These are phyloP conservation scores for Phytophthora kernoviae DNA, from an alignment of 352 stramenopile genomes.

Conservation along the genomic window DNA sequence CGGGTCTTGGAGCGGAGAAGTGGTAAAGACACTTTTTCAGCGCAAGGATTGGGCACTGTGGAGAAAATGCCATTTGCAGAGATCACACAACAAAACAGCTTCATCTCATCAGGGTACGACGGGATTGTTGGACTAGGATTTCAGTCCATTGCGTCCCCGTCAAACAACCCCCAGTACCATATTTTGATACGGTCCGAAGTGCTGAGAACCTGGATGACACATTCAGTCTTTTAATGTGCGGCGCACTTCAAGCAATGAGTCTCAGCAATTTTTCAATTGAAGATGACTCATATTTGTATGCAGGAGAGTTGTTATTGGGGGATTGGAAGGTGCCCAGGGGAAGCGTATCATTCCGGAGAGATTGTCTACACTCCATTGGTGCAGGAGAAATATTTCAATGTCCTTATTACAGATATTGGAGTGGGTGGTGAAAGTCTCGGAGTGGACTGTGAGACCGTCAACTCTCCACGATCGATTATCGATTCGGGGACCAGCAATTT, in stretches of 20 bases:
- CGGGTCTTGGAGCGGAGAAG: slow-evolving; percentile 65
- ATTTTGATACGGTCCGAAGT: slow-evolving; percentile 61
- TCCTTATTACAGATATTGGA: slow-evolving; percentile 73
- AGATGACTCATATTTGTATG: slow-evolving; percentile 51
- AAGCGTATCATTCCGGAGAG: slow-evolving; percentile 62
- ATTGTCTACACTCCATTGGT: slow-evolving; percentile 79
- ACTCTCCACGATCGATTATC: slow-evolving; percentile 73
- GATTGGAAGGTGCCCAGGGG: slow-evolving; percentile 45
- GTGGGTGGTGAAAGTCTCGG: slow-evolving; percentile 50
- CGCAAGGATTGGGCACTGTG: slow-evolving; percentile 47
- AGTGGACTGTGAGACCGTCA: slow-evolving; percentile 67
- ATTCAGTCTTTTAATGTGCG: slow-evolving; percentile 82
- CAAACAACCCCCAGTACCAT: slow-evolving; percentile 49
- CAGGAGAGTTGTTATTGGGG: slow-evolving; percentile 70
- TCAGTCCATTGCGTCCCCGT: slow-evolving; percentile 62
- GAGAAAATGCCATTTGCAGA: slow-evolving; percentile 59
- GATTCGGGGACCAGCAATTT: slow-evolving; percentile 85
- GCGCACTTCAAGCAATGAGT: slow-evolving; percentile 67
- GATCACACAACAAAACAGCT: slow-evolving; percentile 64
- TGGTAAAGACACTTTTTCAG: slow-evolving; percentile 81
- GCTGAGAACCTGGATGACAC: slow-evolving; percentile 44
- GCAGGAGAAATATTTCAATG: slow-evolving; percentile 80
- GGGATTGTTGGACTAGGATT: slow-evolving; percentile 78
- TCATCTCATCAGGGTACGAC: slow-evolving; percentile 76
- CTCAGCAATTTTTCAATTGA: slow-evolving; percentile 38